A percentile compares a stretch with the other conserved stretches of the same genome.
phyloP scores from a whole-genome alignment of 306 rosid species.

The Cucurbita maxima region DNA sequence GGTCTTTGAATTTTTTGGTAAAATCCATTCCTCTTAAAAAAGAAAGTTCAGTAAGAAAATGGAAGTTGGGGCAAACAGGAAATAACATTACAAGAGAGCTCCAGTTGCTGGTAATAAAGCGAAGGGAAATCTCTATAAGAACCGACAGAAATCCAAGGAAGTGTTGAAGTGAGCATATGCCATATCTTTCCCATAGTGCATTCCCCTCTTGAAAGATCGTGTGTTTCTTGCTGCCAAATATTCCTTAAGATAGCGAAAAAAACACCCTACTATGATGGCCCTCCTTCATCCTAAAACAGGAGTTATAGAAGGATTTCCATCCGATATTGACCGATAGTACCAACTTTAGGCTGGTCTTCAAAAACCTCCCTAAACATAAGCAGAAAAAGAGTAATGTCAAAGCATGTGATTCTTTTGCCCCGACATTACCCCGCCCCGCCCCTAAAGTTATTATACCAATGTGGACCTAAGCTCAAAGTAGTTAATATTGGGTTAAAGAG shows the following conservation, averaged over 20 bases:
- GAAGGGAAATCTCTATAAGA: neutral
- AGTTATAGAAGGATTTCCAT: neutral
- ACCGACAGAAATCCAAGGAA: neutral
- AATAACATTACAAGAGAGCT: neutral
- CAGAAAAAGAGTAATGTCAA: neutral
- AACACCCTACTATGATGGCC: neutral
- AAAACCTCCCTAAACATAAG: neutral
- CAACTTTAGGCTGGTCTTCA: neutral
- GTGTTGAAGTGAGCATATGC: neutral
- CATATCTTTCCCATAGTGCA: neutral
- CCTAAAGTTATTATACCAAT: neutral
- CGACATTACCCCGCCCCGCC: neutral
- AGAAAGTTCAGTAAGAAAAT: neutral
- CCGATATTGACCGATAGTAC: neutral
- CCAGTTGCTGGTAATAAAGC: neutral
- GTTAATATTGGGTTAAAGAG: too few species aligned
- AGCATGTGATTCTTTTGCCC: neutral
- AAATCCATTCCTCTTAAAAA: neutral
- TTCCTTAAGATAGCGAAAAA: neutral
- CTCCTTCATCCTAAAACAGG: neutral
- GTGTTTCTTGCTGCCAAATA: neutral
- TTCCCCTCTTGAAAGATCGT: neutral
- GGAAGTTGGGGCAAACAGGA: neutral
- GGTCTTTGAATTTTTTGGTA: neutral
- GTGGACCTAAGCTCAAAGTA: too few species aligned